A percentile compares a stretch with the other conserved stretches of the same genome.
Conservation (phyloP, 306 rosid species). For the Prunus fruticosa region DNA sequence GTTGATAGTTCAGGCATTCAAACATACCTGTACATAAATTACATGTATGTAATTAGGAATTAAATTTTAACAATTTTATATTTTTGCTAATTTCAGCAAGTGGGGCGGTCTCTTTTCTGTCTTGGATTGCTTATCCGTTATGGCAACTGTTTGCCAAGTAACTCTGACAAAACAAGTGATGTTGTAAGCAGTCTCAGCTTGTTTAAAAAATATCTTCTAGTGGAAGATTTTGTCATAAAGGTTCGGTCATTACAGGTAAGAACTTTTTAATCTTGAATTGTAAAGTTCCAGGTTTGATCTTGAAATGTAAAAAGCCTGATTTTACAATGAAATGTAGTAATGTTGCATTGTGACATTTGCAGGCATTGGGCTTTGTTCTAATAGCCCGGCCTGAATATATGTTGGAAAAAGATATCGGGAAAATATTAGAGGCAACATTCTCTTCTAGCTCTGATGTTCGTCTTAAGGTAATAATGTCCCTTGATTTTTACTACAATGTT, state of each 20-base stretch:
- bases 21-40: not conserved
- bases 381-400: slow-evolving; percentile 93
- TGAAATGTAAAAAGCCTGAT: slow-evolving; percentile 1
- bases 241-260: slow-evolving; percentile 89
- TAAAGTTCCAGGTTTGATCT: slow-evolving; percentile 1
- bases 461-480: slow-evolving; percentile 58
- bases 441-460: slow-evolving; percentile 68
- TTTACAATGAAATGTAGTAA: slow-evolving; percentile 24
- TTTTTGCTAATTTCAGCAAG: slow-evolving; percentile 54
- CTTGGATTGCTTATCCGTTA: slow-evolving; percentile 91
- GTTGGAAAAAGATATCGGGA: slow-evolving; percentile 86
- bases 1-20: not conserved
- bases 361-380: slow-evolving; percentile 91
- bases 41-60: not conserved
- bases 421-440: slow-evolving; percentile 60
- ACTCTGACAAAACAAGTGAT: slow-evolving; percentile 51
- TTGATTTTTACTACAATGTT: slow-evolving; percentile 15
- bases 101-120: slow-evolving; percentile 90
- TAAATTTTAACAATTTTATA: not conserved
- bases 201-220: slow-evolving; percentile 64
- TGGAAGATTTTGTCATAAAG: slow-evolving; percentile 66
- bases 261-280: slow-evolving; percentile 3
- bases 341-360: slow-evolving; percentile 37
- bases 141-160: slow-evolving; percentile 62
- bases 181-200: slow-evolving; percentile 55